phyloP scores from a whole-genome alignment of 768 basidiomycete species.

The Leccinum disarticulatum region DNA sequence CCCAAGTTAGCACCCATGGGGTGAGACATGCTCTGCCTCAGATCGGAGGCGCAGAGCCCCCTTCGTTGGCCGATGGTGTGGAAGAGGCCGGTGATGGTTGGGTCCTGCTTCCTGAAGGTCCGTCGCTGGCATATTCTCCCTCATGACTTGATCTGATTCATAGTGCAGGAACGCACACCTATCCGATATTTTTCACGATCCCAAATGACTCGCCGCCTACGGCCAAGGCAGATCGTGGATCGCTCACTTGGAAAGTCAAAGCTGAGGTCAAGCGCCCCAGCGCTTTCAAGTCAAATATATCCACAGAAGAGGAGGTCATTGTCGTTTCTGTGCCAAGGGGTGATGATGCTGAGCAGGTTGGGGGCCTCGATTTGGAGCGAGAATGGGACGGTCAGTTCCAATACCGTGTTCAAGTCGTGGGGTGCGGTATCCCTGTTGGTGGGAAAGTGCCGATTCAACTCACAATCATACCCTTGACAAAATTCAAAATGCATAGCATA shows the following conservation, averaged over 20 bases:
- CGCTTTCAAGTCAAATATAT: constrained; percentile 68
- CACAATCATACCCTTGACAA: constrained; percentile 79
- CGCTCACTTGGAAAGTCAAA: constrained; percentile 75
- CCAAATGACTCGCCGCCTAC: constrained; percentile 79
- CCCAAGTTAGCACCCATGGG: constrained; percentile 1
- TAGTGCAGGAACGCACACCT: constrained; percentile 79
- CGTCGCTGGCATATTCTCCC: constrained; percentile 16
- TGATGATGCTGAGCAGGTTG: constrained; percentile 54
- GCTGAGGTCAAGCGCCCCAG: constrained; percentile 85
- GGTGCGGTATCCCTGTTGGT: constrained; percentile 80
- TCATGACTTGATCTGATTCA: constrained; percentile 47
- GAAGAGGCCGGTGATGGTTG: constrained; percentile 53
- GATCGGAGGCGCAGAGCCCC: constrained; percentile 33
- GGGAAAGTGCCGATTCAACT: constrained; percentile 78
- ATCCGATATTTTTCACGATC: constrained; percentile 89
- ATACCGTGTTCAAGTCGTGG: constrained; percentile 73
- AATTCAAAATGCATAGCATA: constrained; percentile 78
- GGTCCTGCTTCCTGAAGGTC: constrained; percentile 89
- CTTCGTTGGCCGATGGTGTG: constrained; percentile 11
- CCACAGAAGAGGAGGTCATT: constrained; percentile 66
- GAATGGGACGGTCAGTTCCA: constrained; percentile 90
- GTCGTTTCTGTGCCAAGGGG: constrained; percentile 70
- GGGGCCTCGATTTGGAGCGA: constrained; percentile 79
- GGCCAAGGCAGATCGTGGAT: constrained; percentile 71
- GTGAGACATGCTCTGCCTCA: constrained; percentile 18